Percentiles rank a stretch among this genome's conserved stretches.
phyloP scores from a whole-genome alignment of 2,329 filamentous ascomycete genomes.

The Neonectria magnoliae region DNA sequence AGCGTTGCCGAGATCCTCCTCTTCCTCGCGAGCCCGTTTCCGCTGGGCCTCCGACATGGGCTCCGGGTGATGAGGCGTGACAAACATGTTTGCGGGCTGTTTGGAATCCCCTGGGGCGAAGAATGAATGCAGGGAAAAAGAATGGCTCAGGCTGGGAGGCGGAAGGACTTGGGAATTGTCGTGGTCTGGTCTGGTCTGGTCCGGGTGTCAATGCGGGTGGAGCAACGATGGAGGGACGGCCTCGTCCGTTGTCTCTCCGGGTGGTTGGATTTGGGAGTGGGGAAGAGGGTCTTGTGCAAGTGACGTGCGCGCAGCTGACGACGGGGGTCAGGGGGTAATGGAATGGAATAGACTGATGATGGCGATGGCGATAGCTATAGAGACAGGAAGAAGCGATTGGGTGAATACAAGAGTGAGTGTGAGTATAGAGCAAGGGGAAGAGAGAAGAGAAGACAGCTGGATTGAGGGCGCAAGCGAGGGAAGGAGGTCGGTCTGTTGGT shows the following conservation, averaged over 20 bases:
- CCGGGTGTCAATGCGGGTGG: constrained; percentile 41
- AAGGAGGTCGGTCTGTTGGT: no score
- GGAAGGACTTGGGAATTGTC: constrained; percentile 28
- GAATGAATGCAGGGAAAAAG: constrained; percentile 11
- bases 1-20: constrained; percentile 52
- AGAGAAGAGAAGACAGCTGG: neutral
- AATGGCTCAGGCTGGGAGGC: constrained; percentile 20
- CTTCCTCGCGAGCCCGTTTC: constrained; percentile 60
- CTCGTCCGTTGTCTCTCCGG: constrained; percentile 14
- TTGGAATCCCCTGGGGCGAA: constrained; percentile 7
- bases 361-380: neutral
- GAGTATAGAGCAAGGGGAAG: neutral
- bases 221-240: constrained; percentile 28
- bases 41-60: constrained; percentile 49
- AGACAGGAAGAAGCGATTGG: neutral
- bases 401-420: neutral
- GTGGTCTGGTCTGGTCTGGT: constrained; percentile 27
- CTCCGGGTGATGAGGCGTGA: constrained; percentile 47
- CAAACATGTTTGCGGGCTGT: constrained; percentile 49
- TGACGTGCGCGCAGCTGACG: constrained; percentile 3
- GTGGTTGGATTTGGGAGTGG: constrained; percentile 27
- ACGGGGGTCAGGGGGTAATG: constrained; percentile 1
- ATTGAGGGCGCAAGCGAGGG: neutral
- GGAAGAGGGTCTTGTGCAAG: constrained; percentile 18
- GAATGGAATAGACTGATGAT: neutral